Base-by-base conservation (phyloP, 805 yeast species). In the Millerozyma acaciae region DNA sequence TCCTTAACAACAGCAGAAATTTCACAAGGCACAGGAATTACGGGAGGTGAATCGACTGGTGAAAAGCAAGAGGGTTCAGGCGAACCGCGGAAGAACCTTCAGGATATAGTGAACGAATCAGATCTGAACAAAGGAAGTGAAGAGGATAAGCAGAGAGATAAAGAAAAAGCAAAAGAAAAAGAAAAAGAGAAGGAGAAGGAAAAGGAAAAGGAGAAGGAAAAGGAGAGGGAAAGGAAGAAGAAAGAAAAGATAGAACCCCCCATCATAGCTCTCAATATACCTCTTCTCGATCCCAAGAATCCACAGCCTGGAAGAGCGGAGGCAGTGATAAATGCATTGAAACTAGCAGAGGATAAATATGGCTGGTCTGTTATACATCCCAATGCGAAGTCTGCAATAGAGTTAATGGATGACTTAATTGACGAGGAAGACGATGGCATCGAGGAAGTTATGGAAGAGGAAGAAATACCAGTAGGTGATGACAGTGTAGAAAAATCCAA, bases 341-440 rank as follows among this genome's bases (percentile, higher is more conserved):
- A 77, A 44, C 58, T 83, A 34, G 84, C 90, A 4, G 95, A 86
- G 50, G 87, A 83, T 31, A 84, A 84, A 56, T 86, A 86, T 55
- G 96, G 95, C 3, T 85, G 82, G 75, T 76, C 76, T 21, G 72
- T 65, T 2, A 63, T 83, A 34, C 86, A 80, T 46, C 89, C 89
- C 0, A 74, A 75, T 38, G 76, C 83, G 4, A 67, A 76, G 33
- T 73, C 75, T 17, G 76, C 80, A 2, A 60, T 74, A 22, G 78
- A 75, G 36, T 62, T 70, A 18, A 53, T 75, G 61, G 73, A 53
- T 32, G 62, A 55, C 25, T 42, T 52, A 40, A 50, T 54, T 16
- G 62, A 55, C 28, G 62, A 56, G 17, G 62, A 55, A 18, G 59
- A 53, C 9, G 60, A 53, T 22, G 53, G 43, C 7, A 49, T 44